Evolutionary conservation across 2,329 filamentous ascomycete genomes (phyloP), one percentile per base, ranked within the genome.

Genomic region (Aspergillus glaucus): DNA sequence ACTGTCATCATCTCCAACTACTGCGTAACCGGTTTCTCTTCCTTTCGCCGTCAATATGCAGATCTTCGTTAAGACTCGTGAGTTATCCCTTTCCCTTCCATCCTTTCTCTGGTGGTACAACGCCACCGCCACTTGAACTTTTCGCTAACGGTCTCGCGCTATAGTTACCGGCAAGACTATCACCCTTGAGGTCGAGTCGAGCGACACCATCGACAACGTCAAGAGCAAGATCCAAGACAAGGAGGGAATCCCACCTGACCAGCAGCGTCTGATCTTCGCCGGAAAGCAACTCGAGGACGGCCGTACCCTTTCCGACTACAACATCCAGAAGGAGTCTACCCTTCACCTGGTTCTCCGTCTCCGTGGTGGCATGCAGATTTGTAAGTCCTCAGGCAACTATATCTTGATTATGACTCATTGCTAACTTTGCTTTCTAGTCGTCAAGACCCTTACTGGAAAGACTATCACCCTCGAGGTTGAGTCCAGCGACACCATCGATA

Each of bases 31-130:
- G 19, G 41, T 47, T 24, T 22, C 41, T 28, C 3, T 26, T 47
- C 43, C 36, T 43, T 50, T 61, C 50, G 34, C 57, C 66, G 69
- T 58, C 74, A 84, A 60, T 73, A 94, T 95, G 91, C 91, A 95
- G 81, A 95, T 96, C 80, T 96, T 95, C 75, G 91, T 95, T 66
- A 95, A 95, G 85, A 95, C 90, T 62, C 82, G 86, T 89, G 79
- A 81, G 86, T 85, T 63, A 32, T 54, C 57, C 60, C 64, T 62
- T 56, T 59, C 58, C 59, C 61, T 53, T 46, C 51, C 56, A 55
- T 46, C 52, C 56, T 50, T 51, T 57, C 9, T 40, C 26, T 30
- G 26, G 26, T 30, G 17, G 15, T 21, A 12, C 17, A 40, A 21
- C 37, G 37, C 37, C 45, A 51, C 54, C 50, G 51, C 52, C 49